Base-by-base conservation (phyloP, 805 yeast species). In the Lipomyces mesembrius region DNA sequence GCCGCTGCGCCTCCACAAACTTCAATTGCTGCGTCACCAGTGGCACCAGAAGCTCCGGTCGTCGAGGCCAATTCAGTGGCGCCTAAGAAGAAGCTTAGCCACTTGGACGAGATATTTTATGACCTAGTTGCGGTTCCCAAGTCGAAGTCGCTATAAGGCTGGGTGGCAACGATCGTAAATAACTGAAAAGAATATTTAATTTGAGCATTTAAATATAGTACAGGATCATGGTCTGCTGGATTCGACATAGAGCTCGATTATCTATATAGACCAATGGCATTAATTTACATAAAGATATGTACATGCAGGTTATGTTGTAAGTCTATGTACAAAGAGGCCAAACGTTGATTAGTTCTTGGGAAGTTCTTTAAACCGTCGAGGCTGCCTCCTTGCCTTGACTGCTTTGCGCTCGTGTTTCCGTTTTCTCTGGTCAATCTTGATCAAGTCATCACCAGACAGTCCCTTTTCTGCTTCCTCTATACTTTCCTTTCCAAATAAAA, bases 401-500 rank as follows among this genome's bases (percentile, higher is more conserved):
- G 34, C 34, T 43, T 35, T 56, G 25, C 34, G 25, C 53, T 39
- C 53, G 39, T 43, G 34, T 53, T 61, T 61, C 14, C 49, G 49
- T 11, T 61, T 55, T n/a, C 34, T 14, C 52, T 39, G 53, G 39
- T 64, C 67, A 61, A 66, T 66, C 27, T 11, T 35, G 82, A 71
- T 75, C 75, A 53, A 83, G 73, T 84, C 88, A 75, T 88, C 88
- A 75, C 87, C 82, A 17, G 87, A 84, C 65, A 87, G 77, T 11
- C 91, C 92, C 59, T 83, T 85, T 76, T 90, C 94, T 2, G 95
- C 93, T 66, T 85, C 88, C 20, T 87, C 88, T n/a, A 90, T 75
- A 0, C 90, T 78, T 75, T 90, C 95, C 74, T 89, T 88, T 27
- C 96, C 95, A 72, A 91, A 89, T n/a, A 91, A 73, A 61, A 86